Conservation (phyloP, 2,329 filamentous ascomycete species). For the Cladosporium sp. region DNA sequence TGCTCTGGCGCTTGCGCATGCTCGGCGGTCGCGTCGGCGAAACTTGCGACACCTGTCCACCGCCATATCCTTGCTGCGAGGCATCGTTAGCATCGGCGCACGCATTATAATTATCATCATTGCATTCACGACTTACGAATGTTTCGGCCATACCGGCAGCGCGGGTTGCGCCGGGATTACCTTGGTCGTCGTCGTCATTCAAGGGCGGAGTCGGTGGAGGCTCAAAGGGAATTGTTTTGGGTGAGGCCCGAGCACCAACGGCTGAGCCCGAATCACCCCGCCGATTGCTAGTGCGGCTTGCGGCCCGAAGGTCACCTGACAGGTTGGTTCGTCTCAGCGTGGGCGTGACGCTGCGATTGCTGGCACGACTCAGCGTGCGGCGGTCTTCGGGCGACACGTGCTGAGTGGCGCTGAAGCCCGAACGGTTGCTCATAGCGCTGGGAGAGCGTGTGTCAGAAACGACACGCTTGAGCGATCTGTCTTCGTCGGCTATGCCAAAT, state of each 20-base stretch:
- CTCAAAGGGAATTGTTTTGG: slow-evolving; percentile 42
- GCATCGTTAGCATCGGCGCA: slow-evolving; percentile 25
- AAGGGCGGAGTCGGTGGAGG: slow-evolving; percentile 53
- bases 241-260: slow-evolving; percentile 38
- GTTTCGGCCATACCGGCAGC: slow-evolving; percentile 87
- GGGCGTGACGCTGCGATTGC: slow-evolving; percentile 61
- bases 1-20: slow-evolving; percentile 94
- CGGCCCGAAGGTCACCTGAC: slow-evolving; percentile 75
- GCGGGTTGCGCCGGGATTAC: slow-evolving; percentile 84
- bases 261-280: slow-evolving; percentile 51
- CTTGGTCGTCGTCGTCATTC: slow-evolving; percentile 67
- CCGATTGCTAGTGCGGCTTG: slow-evolving; percentile 51
- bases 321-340: slow-evolving; percentile 68
- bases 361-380: slow-evolving; percentile 64
- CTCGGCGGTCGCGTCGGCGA: slow-evolving; percentile 93
- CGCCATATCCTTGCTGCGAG: slow-evolving; percentile 84
- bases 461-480: slow-evolving; percentile 32
- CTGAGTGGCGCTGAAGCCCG: slow-evolving; percentile 40
- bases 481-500: slow-evolving; percentile 48
- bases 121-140: slow-evolving; percentile 68
- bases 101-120: slow-evolving; percentile 13
- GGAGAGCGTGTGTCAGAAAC: slow-evolving; percentile 39
- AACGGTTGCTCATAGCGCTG: slow-evolving; percentile 48
- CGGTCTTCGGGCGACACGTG: slow-evolving; percentile 46
- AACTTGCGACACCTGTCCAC: slow-evolving; percentile 76